Conservation (phyloP, 257 asterid species). For the Asclepias syriaca region DNA sequence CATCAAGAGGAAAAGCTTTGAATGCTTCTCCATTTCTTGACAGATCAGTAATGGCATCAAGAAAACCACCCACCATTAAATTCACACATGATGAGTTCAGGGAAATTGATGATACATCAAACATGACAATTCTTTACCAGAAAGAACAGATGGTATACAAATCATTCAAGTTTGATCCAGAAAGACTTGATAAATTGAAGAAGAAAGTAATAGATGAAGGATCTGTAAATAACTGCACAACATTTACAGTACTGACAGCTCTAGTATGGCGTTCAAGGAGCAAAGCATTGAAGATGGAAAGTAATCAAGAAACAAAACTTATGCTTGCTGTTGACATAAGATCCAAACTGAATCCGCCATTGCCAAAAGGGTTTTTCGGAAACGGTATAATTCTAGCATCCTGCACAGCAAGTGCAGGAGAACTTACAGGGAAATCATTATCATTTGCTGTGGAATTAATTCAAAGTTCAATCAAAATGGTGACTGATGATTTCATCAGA, state of each 20-base stretch:
- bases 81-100: conserved; percentile 18
- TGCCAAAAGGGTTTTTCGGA: conserved; percentile 19
- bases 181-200: not conserved
- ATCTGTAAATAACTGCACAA: conserved; percentile 3
- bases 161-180: conserved; percentile 12
- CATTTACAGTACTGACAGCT: conserved; percentile 20
- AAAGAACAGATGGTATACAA: conserved; percentile 3
- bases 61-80: conserved; percentile 13
- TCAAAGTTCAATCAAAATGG: conserved; percentile 16
- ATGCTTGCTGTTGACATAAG: conserved; percentile 22
- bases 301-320: conserved; percentile 18
- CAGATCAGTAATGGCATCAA: conserved; percentile 14
- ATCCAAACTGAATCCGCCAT: conserved; percentile 12
- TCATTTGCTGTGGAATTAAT: conserved; percentile 15
- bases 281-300: conserved; percentile 14
- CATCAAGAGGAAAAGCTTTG: conserved; percentile 14
- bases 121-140: conserved; percentile 11
- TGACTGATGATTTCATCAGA: conserved; percentile 14
- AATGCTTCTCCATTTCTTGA: conserved; percentile 18
- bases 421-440: conserved; percentile 13
- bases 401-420: conserved; percentile 16
- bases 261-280: conserved; percentile 16
- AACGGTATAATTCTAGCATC: conserved; percentile 17
- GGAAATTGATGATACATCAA: conserved; percentile 22
- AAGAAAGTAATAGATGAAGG: not conserved